Percentiles rank a stretch among this genome's conserved stretches.
Evolutionary conservation across 2,329 filamentous ascomycete genomes (phyloP).

Genomic region (Botrytis aclada): DNA sequence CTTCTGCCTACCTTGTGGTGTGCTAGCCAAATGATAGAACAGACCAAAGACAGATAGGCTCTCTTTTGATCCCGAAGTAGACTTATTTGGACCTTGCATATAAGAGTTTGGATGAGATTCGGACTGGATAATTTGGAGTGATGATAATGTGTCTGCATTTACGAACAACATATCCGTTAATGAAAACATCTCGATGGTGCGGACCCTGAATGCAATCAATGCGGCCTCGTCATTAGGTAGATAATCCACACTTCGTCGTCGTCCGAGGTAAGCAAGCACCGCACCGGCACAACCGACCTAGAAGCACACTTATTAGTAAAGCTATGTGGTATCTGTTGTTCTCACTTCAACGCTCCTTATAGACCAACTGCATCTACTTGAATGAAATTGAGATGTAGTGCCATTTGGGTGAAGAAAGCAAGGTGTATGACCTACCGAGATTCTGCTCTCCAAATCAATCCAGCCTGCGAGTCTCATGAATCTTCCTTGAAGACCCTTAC

Average conservation of each 20-base stretch:
- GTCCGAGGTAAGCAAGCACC: constrained; percentile 73
- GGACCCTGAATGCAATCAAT: constrained; percentile 56
- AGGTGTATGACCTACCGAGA: constrained; percentile 54
- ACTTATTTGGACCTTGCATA: constrained; percentile 64
- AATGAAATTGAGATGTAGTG: neutral
- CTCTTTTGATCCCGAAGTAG: constrained; percentile 67
- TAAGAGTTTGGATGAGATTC: constrained; percentile 82
- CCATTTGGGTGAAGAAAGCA: neutral
- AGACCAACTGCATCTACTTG: neutral
- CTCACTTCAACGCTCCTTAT: neutral
- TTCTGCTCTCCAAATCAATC: constrained; percentile 69
- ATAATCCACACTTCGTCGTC: constrained; percentile 61
- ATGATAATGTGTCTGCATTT: constrained; percentile 73
- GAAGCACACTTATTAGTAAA: neutral
- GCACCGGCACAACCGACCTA: constrained; percentile 81
- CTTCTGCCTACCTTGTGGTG: constrained; percentile 70
- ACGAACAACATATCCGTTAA: constrained; percentile 69
- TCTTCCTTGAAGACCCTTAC: constrained; percentile 57
- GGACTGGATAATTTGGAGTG: constrained; percentile 79
- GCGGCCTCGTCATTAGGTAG: constrained; percentile 57
- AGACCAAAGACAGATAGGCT: constrained; percentile 80
- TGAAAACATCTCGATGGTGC: constrained; percentile 70
- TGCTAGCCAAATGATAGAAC: constrained; percentile 71
- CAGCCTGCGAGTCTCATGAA: constrained; percentile 66
- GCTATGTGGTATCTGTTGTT: neutral